These are phyloP conservation scores for Pseudomassariella vexata DNA, from an alignment of 2,329 filamentous ascomycete species.

Conservation along the genomic window DNA sequence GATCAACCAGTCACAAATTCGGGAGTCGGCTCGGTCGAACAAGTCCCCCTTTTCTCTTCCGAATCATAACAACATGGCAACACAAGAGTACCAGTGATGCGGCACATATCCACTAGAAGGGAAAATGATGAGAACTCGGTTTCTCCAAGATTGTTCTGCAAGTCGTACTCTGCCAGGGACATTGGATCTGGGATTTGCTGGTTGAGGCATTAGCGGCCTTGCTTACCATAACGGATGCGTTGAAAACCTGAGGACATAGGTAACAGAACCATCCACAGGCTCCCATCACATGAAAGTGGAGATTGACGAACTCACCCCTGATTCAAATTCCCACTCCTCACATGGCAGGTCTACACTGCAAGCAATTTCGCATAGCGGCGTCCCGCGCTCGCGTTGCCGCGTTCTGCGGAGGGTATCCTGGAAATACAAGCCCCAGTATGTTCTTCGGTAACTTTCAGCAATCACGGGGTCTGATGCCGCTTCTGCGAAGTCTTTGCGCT, in stretches of 20 bases:
- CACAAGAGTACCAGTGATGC: conserved; percentile 26
- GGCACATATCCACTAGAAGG: conserved; percentile 30
- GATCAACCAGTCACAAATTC: conserved; percentile 30
- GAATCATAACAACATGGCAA: conserved; percentile 18
- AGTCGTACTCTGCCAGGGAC: conserved; percentile 28
- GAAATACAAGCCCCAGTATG: conserved; percentile 33
- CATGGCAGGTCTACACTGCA: conserved; percentile 31
- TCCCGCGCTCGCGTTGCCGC: conserved; percentile 15
- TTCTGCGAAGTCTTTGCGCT: conserved; percentile 24
- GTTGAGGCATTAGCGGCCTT: too few species aligned
- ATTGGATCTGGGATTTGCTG: conserved; percentile 27
- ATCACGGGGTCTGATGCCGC: conserved; percentile 26
- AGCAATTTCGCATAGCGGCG: conserved; percentile 21
- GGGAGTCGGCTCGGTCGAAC: conserved; percentile 28
- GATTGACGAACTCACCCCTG: conserved; percentile 30
- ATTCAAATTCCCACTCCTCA: conserved; percentile 33
- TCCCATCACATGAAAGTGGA: neutral
- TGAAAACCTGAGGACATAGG: too few species aligned
- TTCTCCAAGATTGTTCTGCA: conserved; percentile 26
- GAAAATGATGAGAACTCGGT: conserved; percentile 31
- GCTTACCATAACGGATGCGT: too few species aligned
- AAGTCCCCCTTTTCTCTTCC: conserved; percentile 17
- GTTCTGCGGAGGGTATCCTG: conserved; percentile 17
- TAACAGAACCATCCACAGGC: conserved; percentile 2
- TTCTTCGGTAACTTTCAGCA: conserved; percentile 34